Conservation (phyloP, 2,329 filamentous ascomycete genomes). For the Fonsecaea erecta region DNA sequence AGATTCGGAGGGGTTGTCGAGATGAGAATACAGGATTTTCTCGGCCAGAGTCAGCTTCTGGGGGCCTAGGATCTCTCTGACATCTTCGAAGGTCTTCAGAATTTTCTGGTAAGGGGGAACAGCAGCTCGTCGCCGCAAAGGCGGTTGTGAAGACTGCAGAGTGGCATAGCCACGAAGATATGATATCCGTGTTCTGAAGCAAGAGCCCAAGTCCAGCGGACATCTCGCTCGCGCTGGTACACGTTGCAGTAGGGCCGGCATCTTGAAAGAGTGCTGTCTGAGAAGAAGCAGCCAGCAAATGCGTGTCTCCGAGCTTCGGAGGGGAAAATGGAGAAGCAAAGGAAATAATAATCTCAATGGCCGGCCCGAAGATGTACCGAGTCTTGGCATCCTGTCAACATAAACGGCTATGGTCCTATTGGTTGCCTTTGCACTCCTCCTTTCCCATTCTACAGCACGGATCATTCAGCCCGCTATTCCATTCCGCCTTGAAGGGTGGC, state of each 20-base stretch:
- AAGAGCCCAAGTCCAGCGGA: conserved; percentile 31
- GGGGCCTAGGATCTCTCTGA: conserved; percentile 72
- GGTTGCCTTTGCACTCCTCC: not conserved
- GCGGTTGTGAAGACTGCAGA: conserved; percentile 24
- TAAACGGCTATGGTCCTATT: not conserved
- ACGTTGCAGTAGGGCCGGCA: conserved; percentile 31
- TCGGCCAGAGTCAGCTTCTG: conserved; percentile 82
- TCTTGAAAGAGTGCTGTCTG: conserved; percentile 5
- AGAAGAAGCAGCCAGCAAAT: not conserved
- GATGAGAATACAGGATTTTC: conserved; percentile 97
- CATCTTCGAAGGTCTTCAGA: conserved; percentile 74
- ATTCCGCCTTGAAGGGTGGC: not conserved
- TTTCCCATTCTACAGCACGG: not conserved
- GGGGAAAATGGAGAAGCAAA: not conserved
- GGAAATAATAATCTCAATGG: not conserved
- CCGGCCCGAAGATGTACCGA: conserved; percentile 7
- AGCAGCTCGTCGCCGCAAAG: conserved; percentile 33
- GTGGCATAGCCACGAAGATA: conserved; percentile 33
- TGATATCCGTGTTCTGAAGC: conserved; percentile 5
- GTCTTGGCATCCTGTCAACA: not conserved
- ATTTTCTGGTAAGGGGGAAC: conserved; percentile 83
- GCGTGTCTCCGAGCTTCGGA: conserved; percentile 1
- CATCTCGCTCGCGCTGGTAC: conserved; percentile 30
- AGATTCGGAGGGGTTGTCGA: conserved; percentile 87
- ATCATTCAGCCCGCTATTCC: not conserved